Evolutionary conservation across 1,284 basidiomycete species (phyloP), one percentile per base, ranked within the genome.

Genomic region (Ustilago hordei): DNA sequence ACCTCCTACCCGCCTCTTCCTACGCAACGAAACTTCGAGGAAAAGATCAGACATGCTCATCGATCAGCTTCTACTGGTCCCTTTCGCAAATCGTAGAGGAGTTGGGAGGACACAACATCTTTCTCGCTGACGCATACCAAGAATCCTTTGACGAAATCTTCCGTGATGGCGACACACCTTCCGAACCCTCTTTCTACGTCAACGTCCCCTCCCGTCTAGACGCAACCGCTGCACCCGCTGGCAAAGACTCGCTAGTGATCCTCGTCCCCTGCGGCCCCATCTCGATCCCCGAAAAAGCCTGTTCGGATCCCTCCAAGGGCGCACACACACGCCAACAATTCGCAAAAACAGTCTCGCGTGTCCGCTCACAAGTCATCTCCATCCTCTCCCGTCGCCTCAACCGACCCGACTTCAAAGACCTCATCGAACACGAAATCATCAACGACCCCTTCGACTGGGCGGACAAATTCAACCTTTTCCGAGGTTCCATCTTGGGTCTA

Each of bases 51-150:
- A 88, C 88, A 3, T 89, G 89, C 81, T 89, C 88, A 5, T 87
- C 87, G 6, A 89, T 90, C 64, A 88, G 87, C 23, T 89, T 90
- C 80, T 90, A 89, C 83, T 90, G 89, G 89, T 87, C 87, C 0
- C 87, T 89, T 80, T 86, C 86, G 48, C 69, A 86, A 5, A 84
- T 84, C 35, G 85, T 89, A 3, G 85, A 86, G 5, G 82, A 87
- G 32, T 81, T 90, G 17, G 86, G 87, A 23, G 88, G 87, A 3
- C 89, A 90, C 79, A 89, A 89, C 78, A 78, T 79, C 68, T 83
- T 79, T 71, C 78, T 78, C 60, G 88, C 88, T 6, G 87, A 88
- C 28, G 86, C 87, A 34, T 88, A 88, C 64, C 84, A 87, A 71
- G 86, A 84, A 31, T 88, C 88, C 13, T 90, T 89, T 77, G 88